These are phyloP conservation scores for Antitrichia curtipendula DNA, from an alignment of 225 moss, liverwort and hornwort species.

Conservation along the genomic window DNA sequence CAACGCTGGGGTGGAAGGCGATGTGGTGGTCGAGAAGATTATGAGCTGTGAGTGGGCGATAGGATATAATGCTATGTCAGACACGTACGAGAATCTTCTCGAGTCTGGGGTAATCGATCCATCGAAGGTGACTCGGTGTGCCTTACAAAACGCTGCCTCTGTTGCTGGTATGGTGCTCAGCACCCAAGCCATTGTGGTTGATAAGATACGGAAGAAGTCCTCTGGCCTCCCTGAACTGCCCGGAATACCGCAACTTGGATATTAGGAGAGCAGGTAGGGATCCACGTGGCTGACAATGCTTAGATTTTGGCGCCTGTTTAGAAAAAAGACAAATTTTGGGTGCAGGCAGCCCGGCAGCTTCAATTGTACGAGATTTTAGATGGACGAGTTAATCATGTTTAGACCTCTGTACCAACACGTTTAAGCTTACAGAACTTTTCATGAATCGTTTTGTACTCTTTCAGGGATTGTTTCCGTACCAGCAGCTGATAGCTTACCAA, in stretches of 20 bases:
- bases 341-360: conserved; percentile 16
- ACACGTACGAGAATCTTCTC: conserved; percentile 63
- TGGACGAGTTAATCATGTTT: neutral
- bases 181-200: conserved; percentile 82
- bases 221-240: conserved; percentile 33
- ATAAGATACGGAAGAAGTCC: conserved; percentile 40
- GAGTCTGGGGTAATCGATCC: conserved; percentile 76
- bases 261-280: neutral
- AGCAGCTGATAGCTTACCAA: neutral
- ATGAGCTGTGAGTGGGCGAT: conserved; percentile 56
- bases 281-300: neutral
- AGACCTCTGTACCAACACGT: neutral
- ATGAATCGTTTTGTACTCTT: neutral
- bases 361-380: neutral
- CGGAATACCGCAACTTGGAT: conserved; percentile 45
- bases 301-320: neutral
- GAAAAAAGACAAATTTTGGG: neutral
- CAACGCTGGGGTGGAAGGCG: conserved; percentile 78
- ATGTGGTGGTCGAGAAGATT: conserved; percentile 73
- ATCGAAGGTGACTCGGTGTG: conserved; percentile 73
- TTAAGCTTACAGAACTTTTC: neutral
- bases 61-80: conserved; percentile 82
- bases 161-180: conserved; percentile 83
- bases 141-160: conserved; percentile 73
- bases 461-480: neutral